phyloP scores from a whole-genome alignment of 2,329 filamentous ascomycete genomes.

The Phyllosticta citrichinensis region DNA sequence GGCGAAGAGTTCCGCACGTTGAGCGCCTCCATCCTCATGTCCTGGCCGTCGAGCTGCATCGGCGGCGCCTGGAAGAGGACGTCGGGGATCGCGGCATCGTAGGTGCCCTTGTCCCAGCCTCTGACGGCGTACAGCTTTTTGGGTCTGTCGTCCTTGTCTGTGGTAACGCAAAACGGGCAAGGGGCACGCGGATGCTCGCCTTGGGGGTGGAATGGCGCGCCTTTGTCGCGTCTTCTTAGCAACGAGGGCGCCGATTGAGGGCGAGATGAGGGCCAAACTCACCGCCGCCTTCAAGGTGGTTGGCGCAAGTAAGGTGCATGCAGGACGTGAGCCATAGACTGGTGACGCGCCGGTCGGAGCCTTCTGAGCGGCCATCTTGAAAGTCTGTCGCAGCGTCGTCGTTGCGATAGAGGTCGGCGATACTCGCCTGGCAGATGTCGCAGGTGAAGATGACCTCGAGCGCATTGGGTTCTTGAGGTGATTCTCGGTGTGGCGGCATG shows the following conservation, averaged over 20 bases:
- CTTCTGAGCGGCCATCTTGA: constrained; percentile 19
- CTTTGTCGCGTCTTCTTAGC: constrained; percentile 19
- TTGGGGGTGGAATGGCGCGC: constrained; percentile 35
- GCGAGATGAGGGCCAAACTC: constrained; percentile 12
- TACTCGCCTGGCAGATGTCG: constrained; percentile 35
- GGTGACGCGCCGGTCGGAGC: constrained; percentile 30
- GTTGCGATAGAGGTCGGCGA: constrained; percentile 35
- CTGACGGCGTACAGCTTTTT: constrained; percentile 36
- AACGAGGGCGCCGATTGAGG: neutral
- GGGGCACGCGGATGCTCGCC: constrained; percentile 30
- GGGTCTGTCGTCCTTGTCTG: constrained; percentile 24
- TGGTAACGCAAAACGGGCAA: constrained; percentile 35
- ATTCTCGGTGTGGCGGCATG: neutral
- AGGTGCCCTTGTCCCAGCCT: constrained; percentile 32
- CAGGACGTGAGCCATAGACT: constrained; percentile 40
- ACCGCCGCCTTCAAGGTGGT: constrained; percentile 41
- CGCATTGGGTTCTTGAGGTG: constrained; percentile 10
- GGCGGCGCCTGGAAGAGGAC: constrained; percentile 37
- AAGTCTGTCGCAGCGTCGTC: constrained; percentile 18
- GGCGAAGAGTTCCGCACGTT: constrained; percentile 21
- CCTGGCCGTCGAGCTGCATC: constrained; percentile 26
- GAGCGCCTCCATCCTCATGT: constrained; percentile 32
- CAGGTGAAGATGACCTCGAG: constrained; percentile 41
- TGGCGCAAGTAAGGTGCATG: constrained; percentile 39
- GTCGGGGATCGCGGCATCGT: constrained; percentile 34